A percentile compares a stretch with the other conserved stretches of the same genome.
phyloP scores from a whole-genome alignment of 2,329 filamentous ascomycete genomes.

The Cytospora schulzeri region DNA sequence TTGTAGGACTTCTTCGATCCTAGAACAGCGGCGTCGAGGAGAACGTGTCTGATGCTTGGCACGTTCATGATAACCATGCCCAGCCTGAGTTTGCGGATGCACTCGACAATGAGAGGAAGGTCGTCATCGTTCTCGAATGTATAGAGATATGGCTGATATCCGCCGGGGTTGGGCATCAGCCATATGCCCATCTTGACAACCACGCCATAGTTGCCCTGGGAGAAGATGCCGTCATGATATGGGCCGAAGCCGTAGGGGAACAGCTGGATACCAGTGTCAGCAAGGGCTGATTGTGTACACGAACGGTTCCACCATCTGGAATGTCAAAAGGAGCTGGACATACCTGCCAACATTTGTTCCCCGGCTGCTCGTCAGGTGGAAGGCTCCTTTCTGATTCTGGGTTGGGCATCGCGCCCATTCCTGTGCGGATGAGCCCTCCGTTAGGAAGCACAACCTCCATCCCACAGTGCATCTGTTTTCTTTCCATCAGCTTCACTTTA shows the following conservation, averaged over 20 bases:
- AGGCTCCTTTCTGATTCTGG: conserved; percentile 39
- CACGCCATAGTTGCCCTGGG: conserved; percentile 54
- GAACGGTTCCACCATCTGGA: no score
- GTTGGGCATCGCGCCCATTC: conserved; percentile 49
- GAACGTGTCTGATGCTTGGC: conserved; percentile 46
- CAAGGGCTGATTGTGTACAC: no score
- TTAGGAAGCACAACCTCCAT: conserved; percentile 49
- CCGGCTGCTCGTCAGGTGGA: conserved; percentile 34
- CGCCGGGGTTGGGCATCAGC: conserved; percentile 39
- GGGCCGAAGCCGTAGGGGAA: conserved; percentile 46
- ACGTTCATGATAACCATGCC: conserved; percentile 47
- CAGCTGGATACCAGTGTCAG: conserved; percentile 20
- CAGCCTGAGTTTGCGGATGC: conserved; percentile 38
- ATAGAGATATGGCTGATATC: conserved; percentile 43
- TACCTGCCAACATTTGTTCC: conserved; percentile 36
- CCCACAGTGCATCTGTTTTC: conserved; percentile 39
- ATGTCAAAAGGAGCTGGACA: no score
- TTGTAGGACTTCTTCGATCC: conserved; percentile 34
- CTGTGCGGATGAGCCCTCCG: conserved; percentile 48
- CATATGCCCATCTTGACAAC: conserved; percentile 57
- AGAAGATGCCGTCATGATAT: conserved; percentile 49
- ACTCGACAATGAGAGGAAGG: conserved; percentile 40
- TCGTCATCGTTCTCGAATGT: conserved; percentile 43
- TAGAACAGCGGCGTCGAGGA: conserved; percentile 44
- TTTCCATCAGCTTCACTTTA: not conserved